Evolutionary conservation across 2,329 filamentous ascomycete genomes (phyloP), one percentile per base, ranked within the genome.

Genomic region (Colletotrichum horii): DNA sequence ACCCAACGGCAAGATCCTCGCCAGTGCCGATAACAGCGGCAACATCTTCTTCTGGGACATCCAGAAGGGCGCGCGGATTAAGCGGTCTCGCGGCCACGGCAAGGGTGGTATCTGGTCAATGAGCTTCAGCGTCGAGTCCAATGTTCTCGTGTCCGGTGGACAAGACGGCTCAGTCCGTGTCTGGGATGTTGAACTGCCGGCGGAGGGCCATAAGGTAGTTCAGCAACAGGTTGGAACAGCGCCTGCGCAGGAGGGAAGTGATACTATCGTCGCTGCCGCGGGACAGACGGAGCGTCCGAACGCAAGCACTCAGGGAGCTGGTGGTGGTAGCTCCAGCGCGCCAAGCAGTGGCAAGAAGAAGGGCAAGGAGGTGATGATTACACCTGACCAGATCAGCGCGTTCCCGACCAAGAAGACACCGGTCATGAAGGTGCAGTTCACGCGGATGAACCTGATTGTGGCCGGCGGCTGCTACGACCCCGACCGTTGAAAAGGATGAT

Each of bases 321-420:
- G 16, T 60, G 61, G 67, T 34, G 75, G 74, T 8, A 84, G 80
- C 66, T 80, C 79, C 61, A 78, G 80, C 22, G 81, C 82, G 7
- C 76, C 80, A 3, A 74, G 77, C 26, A 77, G 79, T 26, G 77
- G 84, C 5, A 93, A 93, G 89, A 98, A 97, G 87, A 95, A 95
- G 84, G 92, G 91, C 71, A 98, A 98, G 84, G 96, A 98, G 80
- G 95, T 96, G 6, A 95, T 95, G 80, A 94, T 98, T 60, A 96
- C 94, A 0, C 93, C 96, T 0, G 97, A 99, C 82, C 97, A 98
- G 85, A 97, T 99, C 85, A 95, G 93, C 78, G 96, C 95, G 1
- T 98, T 98, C 82, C 93, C 95, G 1, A 98, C 97, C 6, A 99
- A 99, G 90, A 98, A 98, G 86, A 96, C 94, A 19, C 96, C 96